phyloP scores from a whole-genome alignment of 805 yeast species.

The Pichia gijzeniarum region DNA sequence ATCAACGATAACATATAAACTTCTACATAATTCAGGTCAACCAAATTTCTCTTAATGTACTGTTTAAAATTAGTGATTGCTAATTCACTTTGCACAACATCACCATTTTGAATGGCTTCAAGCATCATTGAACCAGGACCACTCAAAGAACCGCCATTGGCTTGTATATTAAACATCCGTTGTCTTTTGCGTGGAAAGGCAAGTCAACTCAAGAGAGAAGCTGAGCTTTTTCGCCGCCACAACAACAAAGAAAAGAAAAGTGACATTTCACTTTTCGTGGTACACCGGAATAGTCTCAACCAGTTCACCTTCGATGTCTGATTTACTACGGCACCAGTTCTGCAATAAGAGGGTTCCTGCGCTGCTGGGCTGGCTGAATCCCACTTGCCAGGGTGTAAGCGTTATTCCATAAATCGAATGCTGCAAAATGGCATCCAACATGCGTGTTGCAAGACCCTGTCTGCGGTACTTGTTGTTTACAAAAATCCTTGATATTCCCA shows the following conservation, averaged over 20 bases:
- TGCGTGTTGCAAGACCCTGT: constrained; percentile 39
- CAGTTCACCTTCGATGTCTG: background rate
- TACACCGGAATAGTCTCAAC: constrained; percentile 4
- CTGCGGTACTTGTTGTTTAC: constrained; percentile 39
- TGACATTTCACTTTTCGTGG: background rate
- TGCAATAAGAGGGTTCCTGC: constrained; percentile 52
- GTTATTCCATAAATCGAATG: constrained; percentile 42
- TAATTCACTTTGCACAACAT: constrained; percentile 19
- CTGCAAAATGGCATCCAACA: constrained; percentile 38
- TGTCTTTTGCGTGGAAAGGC: background rate
- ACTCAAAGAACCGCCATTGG: too few species aligned
- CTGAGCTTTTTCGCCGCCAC: background rate
- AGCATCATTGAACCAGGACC: constrained; percentile 20
- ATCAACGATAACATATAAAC: constrained; percentile 45
- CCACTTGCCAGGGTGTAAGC: constrained; percentile 38
- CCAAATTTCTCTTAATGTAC: constrained; percentile 49
- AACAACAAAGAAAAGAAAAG: background rate
- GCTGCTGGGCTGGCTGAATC: constrained; percentile 66
- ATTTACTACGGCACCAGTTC: constrained; percentile 33
- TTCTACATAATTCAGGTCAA: constrained; percentile 44
- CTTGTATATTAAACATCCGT: too few species aligned
- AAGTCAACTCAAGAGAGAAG: background rate
- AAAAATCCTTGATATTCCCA: constrained; percentile 45
- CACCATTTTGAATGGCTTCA: constrained; percentile 21
- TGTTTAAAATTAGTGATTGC: constrained; percentile 37